Conservation (phyloP, 441 rosid species). For the Bruguiera hainesii region DNA sequence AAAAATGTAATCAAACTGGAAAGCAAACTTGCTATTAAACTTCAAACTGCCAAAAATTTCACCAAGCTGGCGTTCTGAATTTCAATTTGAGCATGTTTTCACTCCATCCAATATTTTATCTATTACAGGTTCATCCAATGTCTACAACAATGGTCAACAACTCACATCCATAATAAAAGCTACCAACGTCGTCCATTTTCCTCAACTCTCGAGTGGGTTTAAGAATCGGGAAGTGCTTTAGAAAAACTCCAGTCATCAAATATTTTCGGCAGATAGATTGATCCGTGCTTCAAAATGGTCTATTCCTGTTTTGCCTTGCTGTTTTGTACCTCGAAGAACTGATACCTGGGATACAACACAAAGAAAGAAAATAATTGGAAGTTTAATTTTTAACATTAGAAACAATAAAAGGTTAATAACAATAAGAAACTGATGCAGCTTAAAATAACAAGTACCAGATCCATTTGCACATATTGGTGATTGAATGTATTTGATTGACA, state of each 20-base stretch:
- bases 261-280: constrained; percentile 39
- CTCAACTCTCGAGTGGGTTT: neutral
- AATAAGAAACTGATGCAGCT: too few species aligned
- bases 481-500: too few species aligned
- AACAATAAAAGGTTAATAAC: neutral
- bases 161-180: neutral
- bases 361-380: neutral
- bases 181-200: neutral
- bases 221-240: neutral
- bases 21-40: too few species aligned
- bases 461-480: too few species aligned
- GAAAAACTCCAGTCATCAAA: constrained; percentile 8
- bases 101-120: too few species aligned
- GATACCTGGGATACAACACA: constrained; percentile 47
- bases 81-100: too few species aligned
- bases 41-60: too few species aligned
- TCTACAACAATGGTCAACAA: too few species aligned
- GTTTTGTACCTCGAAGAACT: constrained; percentile 52
- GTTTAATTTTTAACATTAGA: neutral
- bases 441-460: too few species aligned
- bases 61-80: too few species aligned
- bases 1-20: too few species aligned
- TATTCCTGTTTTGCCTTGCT: constrained; percentile 31
- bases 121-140: too few species aligned
- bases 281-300: constrained; percentile 84